Conservation (phyloP, 192 early-diverging fungal species). For the Coemansia reversa region DNA sequence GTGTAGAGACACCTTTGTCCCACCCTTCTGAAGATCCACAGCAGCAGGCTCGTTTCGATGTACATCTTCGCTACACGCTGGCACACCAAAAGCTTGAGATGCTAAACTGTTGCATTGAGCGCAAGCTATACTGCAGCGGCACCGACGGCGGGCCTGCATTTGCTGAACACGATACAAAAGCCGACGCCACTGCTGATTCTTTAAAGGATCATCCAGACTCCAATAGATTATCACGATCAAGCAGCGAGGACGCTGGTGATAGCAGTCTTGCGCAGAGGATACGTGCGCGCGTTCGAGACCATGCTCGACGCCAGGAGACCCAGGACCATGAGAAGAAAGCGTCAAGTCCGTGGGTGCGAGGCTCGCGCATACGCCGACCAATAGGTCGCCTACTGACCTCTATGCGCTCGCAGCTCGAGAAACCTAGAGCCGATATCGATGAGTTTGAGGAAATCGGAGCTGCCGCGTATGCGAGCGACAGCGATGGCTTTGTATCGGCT, state of each 20-base stretch:
- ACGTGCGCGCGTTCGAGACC: slow-evolving; percentile 30
- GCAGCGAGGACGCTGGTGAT: neutral
- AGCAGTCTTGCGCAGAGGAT: slow-evolving; percentile 36
- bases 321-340: slow-evolving; percentile 19
- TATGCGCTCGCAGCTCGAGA: slow-evolving; percentile 15
- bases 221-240: too few species aligned
- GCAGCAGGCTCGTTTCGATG: slow-evolving; percentile 15
- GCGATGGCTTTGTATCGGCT: slow-evolving; percentile 53
- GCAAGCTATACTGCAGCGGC: slow-evolving; percentile 19
- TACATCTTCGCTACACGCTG: slow-evolving; percentile 67
- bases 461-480: slow-evolving; percentile 33
- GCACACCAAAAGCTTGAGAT: slow-evolving; percentile 76
- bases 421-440: slow-evolving; percentile 18
- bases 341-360: slow-evolving; percentile 23
- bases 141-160: neutral
- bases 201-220: neutral
- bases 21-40: neutral
- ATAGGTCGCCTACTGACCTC: slow-evolving; percentile 42
- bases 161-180: neutral
- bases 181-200: neutral
- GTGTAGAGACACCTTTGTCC: slow-evolving; percentile 8
- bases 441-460: slow-evolving; percentile 38
- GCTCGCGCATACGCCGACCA: slow-evolving; percentile 39
- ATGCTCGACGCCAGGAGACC: slow-evolving; percentile 27
- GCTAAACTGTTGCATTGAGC: slow-evolving; percentile 76